Base-by-base conservation (phyloP, 306 rosid species). In the Gastrolobium villosum region DNA sequence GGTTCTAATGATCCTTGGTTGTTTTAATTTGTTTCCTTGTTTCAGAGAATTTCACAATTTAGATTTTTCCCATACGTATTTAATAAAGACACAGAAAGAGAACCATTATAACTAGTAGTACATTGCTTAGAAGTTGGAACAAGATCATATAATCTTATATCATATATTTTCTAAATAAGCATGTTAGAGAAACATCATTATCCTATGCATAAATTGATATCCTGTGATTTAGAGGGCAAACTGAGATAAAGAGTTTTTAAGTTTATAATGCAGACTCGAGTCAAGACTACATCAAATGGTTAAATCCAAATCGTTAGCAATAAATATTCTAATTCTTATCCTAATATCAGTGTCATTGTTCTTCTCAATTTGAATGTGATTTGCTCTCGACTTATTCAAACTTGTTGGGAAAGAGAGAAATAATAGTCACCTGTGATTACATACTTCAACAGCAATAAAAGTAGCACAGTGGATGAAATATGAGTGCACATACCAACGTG, bases 1-100 rank as follows among this genome's bases (percentile, higher is more conserved):
- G 81, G 60, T 69, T 69, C 57, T 77, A 61, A 45, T 32, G 53
- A 79, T 45, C 59, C 14, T 56, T 84, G 40, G 48, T 11, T 80
- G 66, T 43, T 41, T 43, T 71, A 71, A 54, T 76, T 34, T 67
- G 46, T 74, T 54, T 36, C 62, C 31, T 14, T 41, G 35, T 32
- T 60, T 64, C 10, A 41, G 37, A 57, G 30, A 50, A 79, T 48
- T 50, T 49, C 57, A 49, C 13, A 55, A 6, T 7, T 76, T 57
- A 44, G 26, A 72, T 64, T 73, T 65, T 63, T 43, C 10, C 50
- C 48, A 20, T 79, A 30, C 28, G 34, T 60, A 37, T 37, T 76
- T 13, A 65, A 20, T 6, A 49, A 0, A 49, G 46, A 13, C 31
- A 65, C 10, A 13, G 2, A 44, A 35, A 31, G 41, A 63, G 62